Base-by-base conservation (phyloP, 2,329 filamentous ascomycete species). In the Hymenoscyphus occultus region DNA sequence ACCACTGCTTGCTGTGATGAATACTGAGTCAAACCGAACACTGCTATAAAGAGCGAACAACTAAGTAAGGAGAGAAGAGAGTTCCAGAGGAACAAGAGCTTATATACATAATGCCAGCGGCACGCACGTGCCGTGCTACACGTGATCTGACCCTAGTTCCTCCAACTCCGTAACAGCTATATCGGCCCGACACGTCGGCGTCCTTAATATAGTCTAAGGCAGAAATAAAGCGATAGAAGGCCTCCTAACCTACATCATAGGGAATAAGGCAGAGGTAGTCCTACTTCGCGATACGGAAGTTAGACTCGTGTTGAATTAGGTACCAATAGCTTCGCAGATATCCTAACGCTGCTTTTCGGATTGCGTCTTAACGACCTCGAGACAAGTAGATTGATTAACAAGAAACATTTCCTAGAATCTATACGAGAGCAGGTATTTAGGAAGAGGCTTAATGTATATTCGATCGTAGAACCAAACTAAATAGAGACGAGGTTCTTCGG, bases 271-370 rank as follows among this genome's bases (percentile, higher is more conserved):
- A 48, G 14, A 78, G 70, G 14, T 65, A 63, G 62, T 40, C 2
- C 71, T 68, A 22, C 71, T 64, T 13, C 9, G 75, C 76, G 14
- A 78, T 75, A 4, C 42, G 28, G 39, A 78, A 75, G 64, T 79
- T 77, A 35, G 74, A 76, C 63, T 75, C 67, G 62, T 75, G 70
- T 0, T 45, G 63, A 9, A 79, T 69, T 1, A 79, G 69, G 5
- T 71, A 63, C 0, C 61, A 48, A 64, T 78, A 79, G 5, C 72
- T 74, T 28, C 67, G 64, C 6, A 79, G 64, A 32, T 75, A 75
- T 2, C 77, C 77, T 19, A 75, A 51, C 12, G 61, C 63, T 57
- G 62, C 42, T 35, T 62, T 59, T 58, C 31, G 48, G 10, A 28
- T 56, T 12, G 5, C 51, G 40, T 56, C 19, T 28, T 6, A n/a